A percentile compares a stretch with the other conserved stretches of the same genome.
Evolutionary conservation across 176 grass and related monocot genomes (phyloP).

Genomic region (Oryza nivara): DNA sequence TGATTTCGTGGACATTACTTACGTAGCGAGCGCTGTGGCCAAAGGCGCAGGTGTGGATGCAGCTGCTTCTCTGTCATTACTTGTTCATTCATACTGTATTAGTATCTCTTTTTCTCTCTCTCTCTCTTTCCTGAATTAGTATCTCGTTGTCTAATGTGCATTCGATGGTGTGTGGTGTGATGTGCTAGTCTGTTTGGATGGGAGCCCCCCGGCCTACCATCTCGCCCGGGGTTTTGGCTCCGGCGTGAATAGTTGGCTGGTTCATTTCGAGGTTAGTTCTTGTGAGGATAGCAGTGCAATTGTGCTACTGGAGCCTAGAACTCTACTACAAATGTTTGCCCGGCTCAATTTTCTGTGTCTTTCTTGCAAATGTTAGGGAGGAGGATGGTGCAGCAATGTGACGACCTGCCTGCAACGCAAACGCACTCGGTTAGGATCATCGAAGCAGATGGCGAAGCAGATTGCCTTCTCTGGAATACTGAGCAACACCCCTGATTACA

Average conservation of each 20-base stretch:
- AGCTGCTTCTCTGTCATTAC: background rate
- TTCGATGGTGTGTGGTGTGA: background rate
- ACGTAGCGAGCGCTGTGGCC: slow-evolving; percentile 55
- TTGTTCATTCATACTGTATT: background rate
- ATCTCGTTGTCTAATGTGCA: background rate
- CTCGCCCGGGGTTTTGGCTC: slow-evolving; percentile 74
- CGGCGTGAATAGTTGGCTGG: slow-evolving; percentile 72
- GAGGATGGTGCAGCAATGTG: slow-evolving; percentile 85
- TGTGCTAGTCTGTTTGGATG: slow-evolving; percentile 78
- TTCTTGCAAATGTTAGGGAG: slow-evolving; percentile 54
- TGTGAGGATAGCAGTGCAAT: background rate
- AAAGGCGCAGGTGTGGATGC: slow-evolving; percentile 78
- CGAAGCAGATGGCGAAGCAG: slow-evolving; percentile 72
- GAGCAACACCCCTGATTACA: slow-evolving; percentile 55
- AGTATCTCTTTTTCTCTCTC: background rate
- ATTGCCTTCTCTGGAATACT: slow-evolving; percentile 87
- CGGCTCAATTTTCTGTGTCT: background rate
- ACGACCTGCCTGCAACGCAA: slow-evolving; percentile 68
- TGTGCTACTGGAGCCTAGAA: background rate
- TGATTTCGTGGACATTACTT: slow-evolving; percentile 60
- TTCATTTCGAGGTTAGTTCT: slow-evolving; percentile 68
- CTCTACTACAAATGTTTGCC: background rate
- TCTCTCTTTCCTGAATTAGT: background rate
- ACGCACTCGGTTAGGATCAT: slow-evolving; percentile 73
- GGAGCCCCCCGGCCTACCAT: slow-evolving; percentile 85